Conservation (phyloP, 805 yeast species). For the Kodamaea hsintzibuensis region DNA sequence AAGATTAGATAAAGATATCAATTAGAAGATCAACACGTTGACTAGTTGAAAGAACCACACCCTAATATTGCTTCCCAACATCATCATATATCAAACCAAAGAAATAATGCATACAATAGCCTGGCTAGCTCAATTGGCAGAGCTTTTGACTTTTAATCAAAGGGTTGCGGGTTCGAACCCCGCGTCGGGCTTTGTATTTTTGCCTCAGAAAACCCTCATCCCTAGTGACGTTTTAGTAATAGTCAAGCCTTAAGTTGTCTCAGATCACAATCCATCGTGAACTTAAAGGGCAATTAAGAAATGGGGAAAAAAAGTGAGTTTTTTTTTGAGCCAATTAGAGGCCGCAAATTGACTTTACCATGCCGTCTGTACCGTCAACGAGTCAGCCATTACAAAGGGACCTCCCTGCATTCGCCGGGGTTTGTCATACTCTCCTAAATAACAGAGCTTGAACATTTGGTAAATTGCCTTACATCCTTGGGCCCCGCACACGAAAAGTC, state of each 20-base stretch:
- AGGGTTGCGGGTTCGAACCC: constrained; percentile 11
- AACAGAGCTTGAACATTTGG: not conserved
- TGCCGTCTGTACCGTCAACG: not conserved
- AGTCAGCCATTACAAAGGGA: not conserved
- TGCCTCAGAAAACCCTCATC: not conserved
- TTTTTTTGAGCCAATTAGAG: not conserved
- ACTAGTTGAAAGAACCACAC: not conserved
- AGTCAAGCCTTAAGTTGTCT: not conserved
- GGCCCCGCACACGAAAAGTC: not conserved
- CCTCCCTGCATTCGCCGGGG: not conserved
- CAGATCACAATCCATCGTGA: not conserved
- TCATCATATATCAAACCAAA: not conserved
- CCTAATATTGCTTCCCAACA: not conserved
- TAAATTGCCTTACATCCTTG: not conserved
- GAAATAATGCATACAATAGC: constrained; percentile 14
- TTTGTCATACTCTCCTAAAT: not conserved
- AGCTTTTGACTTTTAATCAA: constrained; percentile 15
- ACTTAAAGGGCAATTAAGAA: not conserved
- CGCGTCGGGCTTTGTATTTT: constrained; percentile 9
- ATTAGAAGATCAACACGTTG: not conserved
- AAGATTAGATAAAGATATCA: too few relatives aligned
- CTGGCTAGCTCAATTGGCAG: constrained; percentile 22
- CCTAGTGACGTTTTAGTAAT: too few relatives aligned
- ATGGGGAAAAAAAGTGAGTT: not conserved
- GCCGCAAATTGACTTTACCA: not conserved